Base-by-base conservation (phyloP, 352 stramenopile genomes). In the Phytophthora pisi region DNA sequence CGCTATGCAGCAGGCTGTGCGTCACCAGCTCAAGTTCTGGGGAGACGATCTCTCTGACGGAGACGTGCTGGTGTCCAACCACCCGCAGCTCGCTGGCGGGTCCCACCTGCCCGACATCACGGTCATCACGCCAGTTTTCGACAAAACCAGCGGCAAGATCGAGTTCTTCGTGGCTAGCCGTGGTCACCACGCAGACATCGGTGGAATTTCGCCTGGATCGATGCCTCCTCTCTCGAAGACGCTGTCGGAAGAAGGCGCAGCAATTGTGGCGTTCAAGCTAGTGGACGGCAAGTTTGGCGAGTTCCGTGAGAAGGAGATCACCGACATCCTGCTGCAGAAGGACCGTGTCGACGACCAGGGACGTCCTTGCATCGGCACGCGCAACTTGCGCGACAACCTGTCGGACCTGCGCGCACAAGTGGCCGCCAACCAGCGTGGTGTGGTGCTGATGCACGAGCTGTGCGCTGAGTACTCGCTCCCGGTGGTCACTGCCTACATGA, bases 211-310 rank as follows among this genome's bases (percentile, higher is more conserved):
- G 2, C 97, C 97, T 24, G 89, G 89, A 4, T 96, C 88, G 0
- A 99, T 99, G 97, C 97, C 97, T 55, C 97, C 97, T 24, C 80
- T 98, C 24, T 99, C 91, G 18, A 98, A 98, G 66, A 96, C 74
- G 15, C 77, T 99, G 50, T 95, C 96, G 45, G 93, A 99, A 77
- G 98, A 99, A 89, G 98, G 98, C 40, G 97, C 97, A 13, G 97
- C 96, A n/a, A 99, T 99, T 74, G 88, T 99, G 36, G 97, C 97
- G 0, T 99, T 99, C 82, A 99, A 99, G 74, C 81, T 99, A 8
- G 97, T 99, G 5, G 84, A 95, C n/a, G 87, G 88, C 13, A 90
- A 91, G 23, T 74, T 92, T 49, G 97, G 97, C 5, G 77, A 91
- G n/a, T 99, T 99, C 77, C 86, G 98, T 55, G 97, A 99, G 74